Evolutionary conservation across 1,284 basidiomycete species (phyloP), one percentile per base, ranked within the genome.

Genomic region (Anthracocystis walkeri): DNA sequence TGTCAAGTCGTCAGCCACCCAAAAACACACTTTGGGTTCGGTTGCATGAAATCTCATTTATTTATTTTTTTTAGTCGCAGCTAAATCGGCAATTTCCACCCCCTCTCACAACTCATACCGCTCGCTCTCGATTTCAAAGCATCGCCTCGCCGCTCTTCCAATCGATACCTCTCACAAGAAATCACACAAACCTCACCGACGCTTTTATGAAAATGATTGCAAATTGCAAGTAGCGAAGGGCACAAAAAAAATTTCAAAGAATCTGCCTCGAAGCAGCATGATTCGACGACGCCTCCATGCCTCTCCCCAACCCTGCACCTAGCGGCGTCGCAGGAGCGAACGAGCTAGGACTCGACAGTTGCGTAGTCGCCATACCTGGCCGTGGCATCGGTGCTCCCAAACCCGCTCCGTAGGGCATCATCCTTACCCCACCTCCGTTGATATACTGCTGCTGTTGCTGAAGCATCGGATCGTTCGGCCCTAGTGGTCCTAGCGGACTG

Each of bases 381-480:
- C 66, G 58, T 18, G 66, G 60, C 66, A 69, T 57, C 1, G 68
- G 63, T 12, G 49, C 56, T 10, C 68, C 68, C 41, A 71, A 71
- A 0, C 68, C 68, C 16, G 51, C 68, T 4, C 68, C 68, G 35
- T 65, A 65, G 0, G 54, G 58, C 62, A 58, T 62, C 65, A 62
- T 65, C 31, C 68, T 53, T 4, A 44, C 57, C 6, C 65, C 58
- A 2, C 49, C 62, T 42, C 46, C 53, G 2, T 29, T 35, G 29
- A 20, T 23, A 12, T 20, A 20, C 14, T 46, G 31, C 49, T 60
- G 63, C 21, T 66, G 63, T 8, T 59, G 61, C 29, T 64, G 67
- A 20, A 49, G 25, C 50, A 49, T 46, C 2, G 60, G 58, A 41
- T 71, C 68, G 20, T 71, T 65, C 6, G 68, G 68, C 12, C 68